Base-by-base conservation (phyloP, 1,284 basidiomycete genomes). In the Cryptococcus sp. region DNA sequence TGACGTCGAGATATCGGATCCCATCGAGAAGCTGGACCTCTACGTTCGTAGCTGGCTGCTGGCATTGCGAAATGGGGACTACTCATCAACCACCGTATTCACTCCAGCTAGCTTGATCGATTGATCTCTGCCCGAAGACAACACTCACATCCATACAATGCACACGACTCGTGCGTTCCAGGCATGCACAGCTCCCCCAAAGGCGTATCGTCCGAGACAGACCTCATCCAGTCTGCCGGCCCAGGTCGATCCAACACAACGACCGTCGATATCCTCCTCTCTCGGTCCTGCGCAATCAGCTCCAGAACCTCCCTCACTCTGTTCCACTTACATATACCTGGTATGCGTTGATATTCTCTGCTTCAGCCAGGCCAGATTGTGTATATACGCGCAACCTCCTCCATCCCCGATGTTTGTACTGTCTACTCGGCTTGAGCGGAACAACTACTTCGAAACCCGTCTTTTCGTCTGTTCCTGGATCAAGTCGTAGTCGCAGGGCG, bases 1-100 rank as follows among this genome's bases (percentile, higher is more conserved):
- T 82, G 44, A 94, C 75, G 61, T 94, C 90, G 35, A 92, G 64
- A 45, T 87, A 79, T 4, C 89, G 82, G 50, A 92, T 1, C 87
- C 87, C 73, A 26, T 72, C 70, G 2, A 48, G 33, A 11, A 74
- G 58, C 56, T 74, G 73, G n/a, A 63, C 58, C 4, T 44, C 50
- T 16, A 71, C 59, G 3, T 65, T 58, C 16, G 60, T 68, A 9
- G 42, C 53, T 0, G 62, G 58, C 24, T 70, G 62, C 48, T 74
- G 73, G 48, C 73, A 75, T 50, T 73, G 66, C 1, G 66, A 69
- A 26, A 72, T 61, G 2, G 66, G 69, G 22, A 25, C 52, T 50
- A 26, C 12, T 19, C 11, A 16, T 10, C 19, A 23, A 5, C 12
- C 18, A 16, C 35, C n/a, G 16, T 7, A 36, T 6, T 21, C n/a